These are phyloP conservation scores for Phialophora expanda DNA, from an alignment of 2,329 filamentous ascomycete species.

Conservation along the genomic window DNA sequence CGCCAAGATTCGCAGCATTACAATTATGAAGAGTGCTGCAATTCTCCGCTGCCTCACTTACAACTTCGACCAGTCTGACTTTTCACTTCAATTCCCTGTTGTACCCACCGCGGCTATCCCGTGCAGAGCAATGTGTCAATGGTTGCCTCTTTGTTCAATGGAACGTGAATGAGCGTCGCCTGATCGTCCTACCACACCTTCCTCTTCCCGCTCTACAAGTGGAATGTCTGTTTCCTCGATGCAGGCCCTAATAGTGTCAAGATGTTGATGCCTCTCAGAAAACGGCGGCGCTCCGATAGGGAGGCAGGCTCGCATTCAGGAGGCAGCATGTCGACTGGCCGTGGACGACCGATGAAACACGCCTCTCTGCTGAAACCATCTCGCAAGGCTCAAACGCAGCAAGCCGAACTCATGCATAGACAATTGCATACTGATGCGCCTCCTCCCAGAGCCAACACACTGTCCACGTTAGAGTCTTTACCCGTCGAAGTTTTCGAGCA, in stretches of 20 bases:
- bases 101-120: neutral
- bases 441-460: neutral
- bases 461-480: conserved; percentile 52
- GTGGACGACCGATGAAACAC: conserved; percentile 35
- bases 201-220: neutral
- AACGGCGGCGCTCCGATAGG: neutral
- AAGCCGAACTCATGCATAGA: conserved; percentile 17
- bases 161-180: neutral
- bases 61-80: neutral
- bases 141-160: too few relatives aligned
- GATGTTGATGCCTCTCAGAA: neutral
- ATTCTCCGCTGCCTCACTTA: neutral
- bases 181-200: neutral
- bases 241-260: neutral
- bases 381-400: conserved; percentile 23
- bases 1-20: neutral
- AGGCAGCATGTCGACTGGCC: neutral
- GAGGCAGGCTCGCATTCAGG: neutral
- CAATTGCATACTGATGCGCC: conserved; percentile 5
- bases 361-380: conserved; percentile 28
- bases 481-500: conserved; percentile 59
- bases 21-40: neutral
- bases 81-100: neutral
- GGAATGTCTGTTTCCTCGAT: neutral
- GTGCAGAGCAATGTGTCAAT: neutral